These are phyloP conservation scores for Graphilbum fragrans DNA, from an alignment of 2,329 filamentous ascomycete genomes.

Conservation along the genomic window DNA sequence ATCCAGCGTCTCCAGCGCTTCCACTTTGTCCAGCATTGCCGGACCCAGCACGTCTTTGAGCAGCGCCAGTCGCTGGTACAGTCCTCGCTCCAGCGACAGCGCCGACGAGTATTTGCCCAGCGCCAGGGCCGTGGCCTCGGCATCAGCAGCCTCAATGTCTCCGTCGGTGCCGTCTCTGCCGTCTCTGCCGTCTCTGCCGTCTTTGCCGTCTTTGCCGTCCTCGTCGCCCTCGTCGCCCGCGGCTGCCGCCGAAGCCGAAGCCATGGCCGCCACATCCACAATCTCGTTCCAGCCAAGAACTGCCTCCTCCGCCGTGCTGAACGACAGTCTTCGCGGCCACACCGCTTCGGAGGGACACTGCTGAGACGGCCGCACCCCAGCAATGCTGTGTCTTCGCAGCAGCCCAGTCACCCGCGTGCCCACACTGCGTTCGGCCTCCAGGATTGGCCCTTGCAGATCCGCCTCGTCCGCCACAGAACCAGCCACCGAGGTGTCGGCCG, in stretches of 20 bases:
- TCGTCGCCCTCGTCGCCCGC: neutral
- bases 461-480: constrained; percentile 47
- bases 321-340: constrained; percentile 63
- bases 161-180: constrained; percentile 10
- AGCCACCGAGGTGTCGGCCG: constrained; percentile 39
- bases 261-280: constrained; percentile 22
- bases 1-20: constrained; percentile 46
- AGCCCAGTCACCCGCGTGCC: constrained; percentile 29
- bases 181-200: constrained; percentile 15
- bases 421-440: constrained; percentile 32
- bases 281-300: constrained; percentile 54
- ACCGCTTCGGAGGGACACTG: constrained; percentile 13
- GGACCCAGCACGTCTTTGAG: constrained; percentile 41
- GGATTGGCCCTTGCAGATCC: constrained; percentile 42
- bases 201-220: neutral
- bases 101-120: constrained; percentile 22
- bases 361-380: constrained; percentile 15
- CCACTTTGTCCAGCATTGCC: constrained; percentile 50
- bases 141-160: neutral
- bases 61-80: constrained; percentile 39
- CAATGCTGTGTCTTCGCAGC: constrained; percentile 50
- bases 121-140: constrained; percentile 7
- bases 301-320: constrained; percentile 65
- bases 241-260: too few species aligned
- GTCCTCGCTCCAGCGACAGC: constrained; percentile 41